Conservation (phyloP, 1,139 yeast species). For the Groenewaldozyma auringiensis region DNA sequence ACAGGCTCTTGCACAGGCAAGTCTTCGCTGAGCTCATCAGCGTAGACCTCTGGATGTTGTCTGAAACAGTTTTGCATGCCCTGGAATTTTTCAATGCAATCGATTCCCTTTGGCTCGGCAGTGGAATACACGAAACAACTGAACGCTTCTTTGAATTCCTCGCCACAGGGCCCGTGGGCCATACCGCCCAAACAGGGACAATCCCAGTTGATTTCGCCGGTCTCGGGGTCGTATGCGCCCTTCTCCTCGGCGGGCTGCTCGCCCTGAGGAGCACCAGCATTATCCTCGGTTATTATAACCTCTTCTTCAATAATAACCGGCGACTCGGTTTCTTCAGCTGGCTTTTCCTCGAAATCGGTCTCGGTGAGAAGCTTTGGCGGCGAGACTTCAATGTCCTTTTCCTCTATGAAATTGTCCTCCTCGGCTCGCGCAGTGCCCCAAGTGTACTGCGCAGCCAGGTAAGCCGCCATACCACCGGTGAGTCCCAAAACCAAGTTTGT, state of each 20-base stretch:
- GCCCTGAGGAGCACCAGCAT: slow-evolving; percentile 7
- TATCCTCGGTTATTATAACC: slow-evolving; percentile 8
- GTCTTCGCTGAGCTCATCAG: slow-evolving; percentile 75
- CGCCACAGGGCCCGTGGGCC: slow-evolving; percentile 99
- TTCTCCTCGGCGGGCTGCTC: slow-evolving; percentile 6
- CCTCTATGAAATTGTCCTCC: slow-evolving; percentile 6
- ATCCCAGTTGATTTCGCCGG: slow-evolving; percentile 99
- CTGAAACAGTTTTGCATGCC: slow-evolving; percentile 95
- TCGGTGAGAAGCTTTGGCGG: slow-evolving; percentile 2
- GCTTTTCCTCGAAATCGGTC: neutral
- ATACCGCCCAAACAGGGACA: slow-evolving; percentile 99
- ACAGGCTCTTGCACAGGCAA: too few species aligned
- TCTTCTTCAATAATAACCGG: slow-evolving; percentile 2
- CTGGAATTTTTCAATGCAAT: slow-evolving; percentile 87
- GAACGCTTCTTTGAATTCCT: slow-evolving; percentile 93
- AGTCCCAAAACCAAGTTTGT: neutral
- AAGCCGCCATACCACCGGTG: neutral
- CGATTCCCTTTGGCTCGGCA: slow-evolving; percentile 95
- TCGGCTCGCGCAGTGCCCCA: neutral
- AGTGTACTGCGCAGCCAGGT: neutral
- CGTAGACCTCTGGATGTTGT: slow-evolving; percentile 86
- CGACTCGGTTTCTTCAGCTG: neutral
- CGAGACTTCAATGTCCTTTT: slow-evolving; percentile 5
- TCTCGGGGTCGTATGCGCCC: slow-evolving; percentile 91
- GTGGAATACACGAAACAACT: slow-evolving; percentile 93